phyloP scores from a whole-genome alignment of 2,329 filamentous ascomycete species.

The Fusarium oxysporum region DNA sequence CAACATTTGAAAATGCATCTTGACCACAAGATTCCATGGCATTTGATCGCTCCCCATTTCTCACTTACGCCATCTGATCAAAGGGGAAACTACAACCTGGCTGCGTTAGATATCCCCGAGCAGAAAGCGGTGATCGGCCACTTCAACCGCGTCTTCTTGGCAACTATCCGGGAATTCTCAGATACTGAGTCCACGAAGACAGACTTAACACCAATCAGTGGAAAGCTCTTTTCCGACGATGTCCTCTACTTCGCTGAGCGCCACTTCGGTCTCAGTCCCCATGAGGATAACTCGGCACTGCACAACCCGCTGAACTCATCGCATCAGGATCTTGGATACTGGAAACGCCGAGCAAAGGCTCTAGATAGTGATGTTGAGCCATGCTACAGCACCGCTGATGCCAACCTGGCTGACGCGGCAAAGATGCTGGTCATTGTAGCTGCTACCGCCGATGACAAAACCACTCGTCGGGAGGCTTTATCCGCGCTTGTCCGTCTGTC shows the following conservation, averaged over 20 bases:
- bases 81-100: neutral
- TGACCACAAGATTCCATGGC: neutral
- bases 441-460: accelerated
- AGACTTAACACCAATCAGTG: accelerated
- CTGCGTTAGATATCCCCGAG: accelerated
- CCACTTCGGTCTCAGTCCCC: neutral
- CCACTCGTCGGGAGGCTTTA: neutral
- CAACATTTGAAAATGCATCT: neutral
- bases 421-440: slow-evolving; percentile 3
- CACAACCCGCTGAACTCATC: neutral
- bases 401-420: neutral
- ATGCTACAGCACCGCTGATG: neutral
- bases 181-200: neutral
- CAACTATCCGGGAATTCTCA: neutral
- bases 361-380: accelerated
- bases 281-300: neutral
- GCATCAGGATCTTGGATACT: neutral
- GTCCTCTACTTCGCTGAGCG: neutral
- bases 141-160: neutral
- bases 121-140: neutral
- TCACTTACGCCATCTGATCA: neutral
- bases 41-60: neutral
- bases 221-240: neutral
- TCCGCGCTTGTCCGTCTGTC: neutral
- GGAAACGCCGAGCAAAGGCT: neutral